phyloP scores from a whole-genome alignment of 148 eudicot genomes.

The Nepenthes gracilis region DNA sequence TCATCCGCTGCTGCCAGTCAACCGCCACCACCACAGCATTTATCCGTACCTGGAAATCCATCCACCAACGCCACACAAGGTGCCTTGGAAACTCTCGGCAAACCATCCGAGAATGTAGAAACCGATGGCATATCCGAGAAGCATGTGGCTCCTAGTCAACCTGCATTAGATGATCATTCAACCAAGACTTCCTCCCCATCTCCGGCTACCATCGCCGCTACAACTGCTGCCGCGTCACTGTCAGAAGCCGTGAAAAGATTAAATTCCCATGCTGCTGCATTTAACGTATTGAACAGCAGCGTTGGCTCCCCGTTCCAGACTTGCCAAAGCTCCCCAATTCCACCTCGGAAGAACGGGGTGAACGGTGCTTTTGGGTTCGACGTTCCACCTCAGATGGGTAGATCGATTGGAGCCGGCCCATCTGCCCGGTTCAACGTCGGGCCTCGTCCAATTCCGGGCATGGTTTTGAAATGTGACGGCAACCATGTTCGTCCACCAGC shows the following conservation, averaged over 20 bases:
- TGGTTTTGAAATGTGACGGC: constrained; percentile 7
- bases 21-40: constrained; percentile 9
- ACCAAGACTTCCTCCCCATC: constrained; percentile 4
- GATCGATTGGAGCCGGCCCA: constrained; percentile 12
- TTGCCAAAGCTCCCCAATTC: constrained; percentile 14
- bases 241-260: constrained; percentile 11
- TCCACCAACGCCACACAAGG: constrained; percentile 5
- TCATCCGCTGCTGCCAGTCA: constrained; percentile 8
- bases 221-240: not conserved
- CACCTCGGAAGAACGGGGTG: constrained; percentile 16
- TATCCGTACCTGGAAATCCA: constrained; percentile 9
- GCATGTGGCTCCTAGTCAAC: constrained; percentile 3
- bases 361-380: constrained; percentile 20
- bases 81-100: constrained; percentile 8
- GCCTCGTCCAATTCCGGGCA: constrained; percentile 5
- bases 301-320: constrained; percentile 6
- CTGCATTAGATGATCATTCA: constrained; percentile 6
- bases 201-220: not conserved
- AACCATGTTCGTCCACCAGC: not conserved
- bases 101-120: constrained; percentile 8
- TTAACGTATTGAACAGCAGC: constrained; percentile 7
- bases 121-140: constrained; percentile 4
- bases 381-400: constrained; percentile 16
- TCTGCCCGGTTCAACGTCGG: constrained; percentile 3
- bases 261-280: not conserved